Conservation (phyloP, 2,329 filamentous ascomycete genomes). For the Hymenoscyphus fraxineus region DNA sequence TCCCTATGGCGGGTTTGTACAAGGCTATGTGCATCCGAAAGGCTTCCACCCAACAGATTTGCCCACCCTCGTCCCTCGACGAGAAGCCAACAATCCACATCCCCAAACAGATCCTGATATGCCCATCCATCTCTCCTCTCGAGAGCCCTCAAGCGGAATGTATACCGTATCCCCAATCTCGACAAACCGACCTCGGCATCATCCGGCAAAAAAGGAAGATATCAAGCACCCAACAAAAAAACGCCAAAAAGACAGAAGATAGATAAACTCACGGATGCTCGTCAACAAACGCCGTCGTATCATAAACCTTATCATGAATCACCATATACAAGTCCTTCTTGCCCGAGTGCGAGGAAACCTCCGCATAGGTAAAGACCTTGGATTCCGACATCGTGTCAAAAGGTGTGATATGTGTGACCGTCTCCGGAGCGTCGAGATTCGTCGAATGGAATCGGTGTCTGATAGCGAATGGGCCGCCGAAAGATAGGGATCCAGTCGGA, state of each 20-base stretch:
- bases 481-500: background rate
- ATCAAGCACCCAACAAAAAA: background rate
- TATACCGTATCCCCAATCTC: background rate
- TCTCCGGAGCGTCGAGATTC: background rate
- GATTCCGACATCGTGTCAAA: slow-evolving; percentile 21
- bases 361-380: slow-evolving; percentile 67
- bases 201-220: background rate
- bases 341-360: slow-evolving; percentile 79
- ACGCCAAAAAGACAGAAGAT: slow-evolving; percentile 4
- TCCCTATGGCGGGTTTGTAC: background rate
- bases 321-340: slow-evolving; percentile 94
- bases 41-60: background rate
- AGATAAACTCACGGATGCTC: slow-evolving; percentile 76
- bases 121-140: background rate
- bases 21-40: background rate
- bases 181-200: background rate
- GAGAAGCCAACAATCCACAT: background rate
- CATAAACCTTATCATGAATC: slow-evolving; percentile 96
- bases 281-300: slow-evolving; percentile 83
- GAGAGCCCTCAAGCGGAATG: background rate
- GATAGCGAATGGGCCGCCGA: background rate
- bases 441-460: background rate
- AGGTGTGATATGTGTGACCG: background rate
- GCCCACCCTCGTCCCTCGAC: background rate
- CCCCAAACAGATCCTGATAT: background rate